These are phyloP conservation scores for Raphidocelis subcapitata DNA, from an alignment of 139 green algal species.

Conservation along the genomic window DNA sequence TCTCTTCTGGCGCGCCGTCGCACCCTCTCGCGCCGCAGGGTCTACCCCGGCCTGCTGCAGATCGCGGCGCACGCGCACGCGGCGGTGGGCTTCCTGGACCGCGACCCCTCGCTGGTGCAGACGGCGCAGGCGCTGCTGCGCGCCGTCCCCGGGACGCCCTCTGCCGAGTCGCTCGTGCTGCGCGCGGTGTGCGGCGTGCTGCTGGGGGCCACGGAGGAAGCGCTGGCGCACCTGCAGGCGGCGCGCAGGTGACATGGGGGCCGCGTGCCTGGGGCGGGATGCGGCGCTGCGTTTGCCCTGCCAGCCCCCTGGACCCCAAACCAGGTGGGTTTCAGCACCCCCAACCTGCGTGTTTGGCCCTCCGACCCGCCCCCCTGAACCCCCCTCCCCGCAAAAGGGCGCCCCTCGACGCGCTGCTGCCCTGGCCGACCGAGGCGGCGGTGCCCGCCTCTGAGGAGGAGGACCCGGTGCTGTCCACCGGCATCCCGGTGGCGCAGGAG, in stretches of 20 bases:
- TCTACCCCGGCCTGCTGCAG: slow-evolving; percentile 31
- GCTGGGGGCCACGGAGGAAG: slow-evolving; percentile 10
- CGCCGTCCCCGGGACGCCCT: not conserved
- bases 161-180: slow-evolving; percentile 16
- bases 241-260: slow-evolving; percentile 13
- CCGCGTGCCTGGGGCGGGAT: no score
- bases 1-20: no score
- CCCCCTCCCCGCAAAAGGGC: not conserved
- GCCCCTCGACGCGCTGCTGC: slow-evolving; percentile 2
- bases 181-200: slow-evolving; percentile 10
- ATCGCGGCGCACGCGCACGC: slow-evolving; percentile 46
- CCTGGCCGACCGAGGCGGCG: slow-evolving; percentile 4
- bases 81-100: slow-evolving; percentile 40
- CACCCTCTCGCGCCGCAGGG: no score
- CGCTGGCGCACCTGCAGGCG: slow-evolving; percentile 4
- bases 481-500: slow-evolving; percentile 9
- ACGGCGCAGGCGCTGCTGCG: slow-evolving; percentile 13
- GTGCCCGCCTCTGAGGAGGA: slow-evolving; percentile 4
- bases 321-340: no score
- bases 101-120: slow-evolving; percentile 28
- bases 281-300: no score
- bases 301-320: no score
- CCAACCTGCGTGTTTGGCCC: no score
- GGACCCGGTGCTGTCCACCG: slow-evolving; percentile 1
- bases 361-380: not conserved